Conservation (phyloP, 2,329 filamentous ascomycete species). For the Stagonosporopsis tanaceti region DNA sequence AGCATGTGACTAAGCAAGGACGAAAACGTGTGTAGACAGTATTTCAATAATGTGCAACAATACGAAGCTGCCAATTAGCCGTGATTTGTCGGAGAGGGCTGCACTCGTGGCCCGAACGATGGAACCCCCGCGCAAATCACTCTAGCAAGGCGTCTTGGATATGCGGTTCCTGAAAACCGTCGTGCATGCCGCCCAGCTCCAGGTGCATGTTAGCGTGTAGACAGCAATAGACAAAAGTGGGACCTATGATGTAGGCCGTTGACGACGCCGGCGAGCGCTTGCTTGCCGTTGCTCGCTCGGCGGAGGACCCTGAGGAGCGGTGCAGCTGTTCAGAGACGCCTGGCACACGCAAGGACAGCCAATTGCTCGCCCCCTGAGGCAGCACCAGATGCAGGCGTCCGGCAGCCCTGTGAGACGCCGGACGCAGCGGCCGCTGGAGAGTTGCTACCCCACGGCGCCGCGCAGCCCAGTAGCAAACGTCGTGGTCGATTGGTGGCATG, state of each 20-base stretch:
- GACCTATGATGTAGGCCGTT: constrained; percentile 15
- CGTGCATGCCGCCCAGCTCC: constrained; percentile 8
- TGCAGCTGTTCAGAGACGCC: background rate
- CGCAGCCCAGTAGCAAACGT: constrained; percentile 7
- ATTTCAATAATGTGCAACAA: no score
- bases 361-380: background rate
- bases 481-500: constrained; percentile 10
- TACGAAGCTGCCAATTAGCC: background rate
- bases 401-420: constrained; percentile 13
- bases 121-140: background rate
- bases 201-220: constrained; percentile 5
- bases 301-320: constrained; percentile 13
- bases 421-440: constrained; percentile 12
- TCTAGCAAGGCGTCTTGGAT: constrained; percentile 1
- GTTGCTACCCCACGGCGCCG: constrained; percentile 9
- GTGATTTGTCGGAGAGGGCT: background rate
- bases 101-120: background rate
- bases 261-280: constrained; percentile 4
- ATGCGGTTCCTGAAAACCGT: constrained; percentile 18
- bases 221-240: constrained; percentile 6
- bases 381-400: background rate
- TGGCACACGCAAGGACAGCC: background rate
- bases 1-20: constrained; percentile 12
- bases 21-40: background rate
- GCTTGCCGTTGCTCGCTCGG: background rate